These are phyloP conservation scores for Astrephomene gubernaculifera DNA, from an alignment of 139 green algal species.

Conservation along the genomic window DNA sequence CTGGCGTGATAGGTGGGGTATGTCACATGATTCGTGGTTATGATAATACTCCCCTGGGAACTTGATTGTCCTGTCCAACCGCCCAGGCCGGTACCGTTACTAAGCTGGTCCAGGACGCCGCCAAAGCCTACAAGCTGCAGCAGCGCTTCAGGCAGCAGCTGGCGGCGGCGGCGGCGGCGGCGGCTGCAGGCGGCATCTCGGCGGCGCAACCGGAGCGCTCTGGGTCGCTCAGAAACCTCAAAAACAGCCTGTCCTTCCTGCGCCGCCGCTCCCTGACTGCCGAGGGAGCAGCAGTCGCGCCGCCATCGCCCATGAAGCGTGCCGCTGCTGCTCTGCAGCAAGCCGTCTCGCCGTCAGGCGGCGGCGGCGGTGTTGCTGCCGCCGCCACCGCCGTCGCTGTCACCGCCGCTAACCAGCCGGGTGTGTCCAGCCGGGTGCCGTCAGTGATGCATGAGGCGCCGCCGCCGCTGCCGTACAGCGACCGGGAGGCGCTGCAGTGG, in stretches of 20 bases:
- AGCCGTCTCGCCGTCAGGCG: neutral
- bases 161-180: neutral
- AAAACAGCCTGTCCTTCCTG: conserved; percentile 27
- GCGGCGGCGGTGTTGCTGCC: neutral
- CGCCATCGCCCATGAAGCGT: neutral
- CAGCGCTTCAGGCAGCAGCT: conserved; percentile 19
- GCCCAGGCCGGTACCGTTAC: conserved; percentile 21
- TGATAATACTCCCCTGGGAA: no score
- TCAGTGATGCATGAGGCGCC: neutral
- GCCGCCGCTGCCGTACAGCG: conserved; percentile 25
- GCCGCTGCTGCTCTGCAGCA: neutral
- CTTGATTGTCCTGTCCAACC: no score
- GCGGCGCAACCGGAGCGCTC: neutral
- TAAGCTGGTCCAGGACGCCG: conserved; percentile 14
- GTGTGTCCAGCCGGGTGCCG: neutral
- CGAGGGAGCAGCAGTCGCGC: neutral
- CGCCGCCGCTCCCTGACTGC: conserved; percentile 1
- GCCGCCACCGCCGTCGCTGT: neutral
- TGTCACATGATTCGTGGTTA: no score
- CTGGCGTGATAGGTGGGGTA: no score
- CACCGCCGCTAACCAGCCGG: no score
- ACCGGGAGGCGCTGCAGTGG: conserved; percentile 35
- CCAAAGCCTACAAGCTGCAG: conserved; percentile 17
- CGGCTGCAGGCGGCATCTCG: neutral
- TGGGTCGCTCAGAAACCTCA: neutral